These are phyloP conservation scores for Boechera retrofracta DNA, from an alignment of 345 rosid genomes.

Conservation along the genomic window DNA sequence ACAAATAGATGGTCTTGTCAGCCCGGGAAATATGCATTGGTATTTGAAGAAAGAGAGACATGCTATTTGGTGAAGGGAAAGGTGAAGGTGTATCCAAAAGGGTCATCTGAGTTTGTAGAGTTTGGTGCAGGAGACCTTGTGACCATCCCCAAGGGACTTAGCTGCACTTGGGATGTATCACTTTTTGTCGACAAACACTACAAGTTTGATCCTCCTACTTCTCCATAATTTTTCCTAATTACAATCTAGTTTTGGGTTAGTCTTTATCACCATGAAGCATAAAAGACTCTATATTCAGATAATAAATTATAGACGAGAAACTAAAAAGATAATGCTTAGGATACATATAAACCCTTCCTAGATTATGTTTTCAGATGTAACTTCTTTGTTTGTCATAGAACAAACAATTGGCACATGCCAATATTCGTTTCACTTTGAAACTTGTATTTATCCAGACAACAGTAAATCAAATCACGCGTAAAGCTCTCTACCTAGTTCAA, in stretches of 20 bases:
- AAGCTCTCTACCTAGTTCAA: slow-evolving; percentile 36
- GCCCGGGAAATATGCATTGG: slow-evolving; percentile 88
- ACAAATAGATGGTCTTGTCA: slow-evolving; percentile 84
- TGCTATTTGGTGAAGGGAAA: slow-evolving; percentile 84
- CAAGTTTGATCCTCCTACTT: slow-evolving; percentile 73
- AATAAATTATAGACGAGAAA: slow-evolving; percentile 22
- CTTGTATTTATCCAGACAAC: slow-evolving; percentile 20
- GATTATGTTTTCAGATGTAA: slow-evolving; percentile 30
- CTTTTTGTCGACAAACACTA: slow-evolving; percentile 87
- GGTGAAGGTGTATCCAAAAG: slow-evolving; percentile 74
- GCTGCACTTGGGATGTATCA: slow-evolving; percentile 95
- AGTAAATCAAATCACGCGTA: slow-evolving; percentile 12
- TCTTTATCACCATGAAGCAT: slow-evolving; percentile 38
- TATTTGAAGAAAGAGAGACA: slow-evolving; percentile 88
- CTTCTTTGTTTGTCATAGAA: slow-evolving; percentile 27
- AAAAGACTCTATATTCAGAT: slow-evolving; percentile 32
- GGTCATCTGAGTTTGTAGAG: slow-evolving; percentile 65
- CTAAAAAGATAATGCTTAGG: slow-evolving; percentile 22
- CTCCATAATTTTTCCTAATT: slow-evolving; percentile 19
- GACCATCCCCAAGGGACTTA: slow-evolving; percentile 81
- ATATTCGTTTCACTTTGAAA: not conserved
- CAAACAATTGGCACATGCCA: slow-evolving; percentile 16
- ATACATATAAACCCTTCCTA: slow-evolving; percentile 27
- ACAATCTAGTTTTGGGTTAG: slow-evolving; percentile 38
- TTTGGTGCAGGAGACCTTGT: slow-evolving; percentile 97